phyloP scores from a whole-genome alignment of 768 basidiomycete genomes.

The Podaxis sp. region DNA sequence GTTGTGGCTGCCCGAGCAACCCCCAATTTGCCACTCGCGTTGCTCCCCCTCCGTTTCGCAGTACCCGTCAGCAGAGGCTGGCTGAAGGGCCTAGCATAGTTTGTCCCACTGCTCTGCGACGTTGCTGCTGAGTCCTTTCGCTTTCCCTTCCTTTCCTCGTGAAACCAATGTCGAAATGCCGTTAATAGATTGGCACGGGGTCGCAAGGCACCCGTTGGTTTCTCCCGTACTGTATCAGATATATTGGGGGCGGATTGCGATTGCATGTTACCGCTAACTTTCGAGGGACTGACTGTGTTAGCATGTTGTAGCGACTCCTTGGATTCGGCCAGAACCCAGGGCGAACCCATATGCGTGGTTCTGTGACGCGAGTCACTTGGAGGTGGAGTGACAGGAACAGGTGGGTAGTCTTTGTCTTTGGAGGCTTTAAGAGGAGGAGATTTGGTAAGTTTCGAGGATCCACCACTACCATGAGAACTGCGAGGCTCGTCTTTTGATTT shows the following conservation, averaged over 20 bases:
- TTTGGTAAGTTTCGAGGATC: slow-evolving; percentile 64
- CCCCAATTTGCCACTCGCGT: slow-evolving; percentile 28
- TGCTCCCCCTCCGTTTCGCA: slow-evolving; percentile 52
- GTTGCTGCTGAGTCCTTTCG: slow-evolving; percentile 51
- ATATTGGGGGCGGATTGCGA: slow-evolving; percentile 45
- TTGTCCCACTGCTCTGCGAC: slow-evolving; percentile 20
- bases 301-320: slow-evolving; percentile 30
- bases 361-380: slow-evolving; percentile 40
- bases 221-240: slow-evolving; percentile 21
- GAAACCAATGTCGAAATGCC: slow-evolving; percentile 89
- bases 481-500: slow-evolving; percentile 55
- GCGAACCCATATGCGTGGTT: slow-evolving; percentile 51
- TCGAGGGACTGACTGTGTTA: slow-evolving; percentile 21
- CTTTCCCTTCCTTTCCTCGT: slow-evolving; percentile 88
- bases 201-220: slow-evolving; percentile 30
- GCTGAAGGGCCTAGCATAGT: slow-evolving; percentile 10
- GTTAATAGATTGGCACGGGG: slow-evolving; percentile 81
- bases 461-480: slow-evolving; percentile 58
- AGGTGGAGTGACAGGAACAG: slow-evolving; percentile 50
- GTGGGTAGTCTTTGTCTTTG: slow-evolving; percentile 39
- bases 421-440: slow-evolving; percentile 61
- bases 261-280: slow-evolving; percentile 53
- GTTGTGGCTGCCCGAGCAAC: slow-evolving; percentile 13
- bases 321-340: slow-evolving; percentile 67
- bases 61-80: slow-evolving; percentile 18